phyloP scores from a whole-genome alignment of 2,329 filamentous ascomycete species.

The Aciculosporium take region DNA sequence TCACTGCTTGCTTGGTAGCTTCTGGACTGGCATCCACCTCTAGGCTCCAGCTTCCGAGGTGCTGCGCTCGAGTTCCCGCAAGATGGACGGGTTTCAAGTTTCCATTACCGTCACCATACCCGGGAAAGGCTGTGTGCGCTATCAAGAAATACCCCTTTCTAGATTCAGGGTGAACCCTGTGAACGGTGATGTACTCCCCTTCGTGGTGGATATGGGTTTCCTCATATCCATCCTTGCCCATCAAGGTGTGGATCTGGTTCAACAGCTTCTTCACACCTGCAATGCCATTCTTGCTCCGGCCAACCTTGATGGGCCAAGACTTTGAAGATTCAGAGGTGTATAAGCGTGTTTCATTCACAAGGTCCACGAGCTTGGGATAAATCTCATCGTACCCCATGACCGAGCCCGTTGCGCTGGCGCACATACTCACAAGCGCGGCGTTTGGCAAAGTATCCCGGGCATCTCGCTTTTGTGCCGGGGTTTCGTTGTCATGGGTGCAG shows the following conservation, averaged over 20 bases:
- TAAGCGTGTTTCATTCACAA: conserved; percentile 74
- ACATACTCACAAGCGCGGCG: conserved; percentile 90
- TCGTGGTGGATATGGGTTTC: conserved; percentile 97
- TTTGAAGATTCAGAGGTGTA: conserved; percentile 69
- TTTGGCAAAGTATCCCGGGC: conserved; percentile 89
- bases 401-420: conserved; percentile 82
- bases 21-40: conserved; percentile 71
- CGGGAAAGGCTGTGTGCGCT: conserved; percentile 89
- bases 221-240: conserved; percentile 89
- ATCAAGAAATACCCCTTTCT: conserved; percentile 91
- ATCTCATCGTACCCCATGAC: conserved; percentile 98
- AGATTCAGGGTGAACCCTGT: conserved; percentile 82
- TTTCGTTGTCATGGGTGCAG: conserved; percentile 97
- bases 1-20: conserved; percentile 46
- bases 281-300: conserved; percentile 68
- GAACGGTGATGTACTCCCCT: conserved; percentile 89
- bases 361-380: conserved; percentile 82
- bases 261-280: conserved; percentile 82
- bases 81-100: conserved; percentile 68
- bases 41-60: conserved; percentile 82
- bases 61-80: conserved; percentile 68
- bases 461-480: conserved; percentile 87
- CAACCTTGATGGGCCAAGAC: conserved; percentile 41
- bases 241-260: conserved; percentile 86
- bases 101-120: conserved; percentile 73